Evolutionary conservation across 2,329 filamentous ascomycete genomes (phyloP).

Genomic region (Dactylellina leptospora): DNA sequence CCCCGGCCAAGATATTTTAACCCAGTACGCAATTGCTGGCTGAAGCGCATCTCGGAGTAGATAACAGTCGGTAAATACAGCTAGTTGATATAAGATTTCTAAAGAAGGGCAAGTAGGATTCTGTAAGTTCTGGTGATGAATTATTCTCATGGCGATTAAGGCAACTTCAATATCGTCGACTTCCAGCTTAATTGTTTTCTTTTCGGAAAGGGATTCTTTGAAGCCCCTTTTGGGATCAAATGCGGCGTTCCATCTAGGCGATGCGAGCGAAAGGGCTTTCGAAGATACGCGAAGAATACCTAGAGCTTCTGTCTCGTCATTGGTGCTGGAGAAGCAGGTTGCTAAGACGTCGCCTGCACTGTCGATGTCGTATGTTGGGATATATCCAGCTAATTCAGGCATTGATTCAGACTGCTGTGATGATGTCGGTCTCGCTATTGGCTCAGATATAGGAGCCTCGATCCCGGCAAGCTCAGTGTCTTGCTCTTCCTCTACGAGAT

Average conservation of each 20-base stretch:
- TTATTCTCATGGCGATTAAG: neutral
- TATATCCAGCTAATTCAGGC: no score
- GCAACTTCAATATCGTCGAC: neutral
- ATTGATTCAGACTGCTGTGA: no score
- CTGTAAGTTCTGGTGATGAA: neutral
- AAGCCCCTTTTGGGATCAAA: neutral
- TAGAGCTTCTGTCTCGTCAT: neutral
- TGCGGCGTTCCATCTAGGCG: neutral
- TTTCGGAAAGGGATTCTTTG: neutral
- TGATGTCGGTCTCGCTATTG: no score
- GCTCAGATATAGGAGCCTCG: no score
- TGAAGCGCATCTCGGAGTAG: neutral
- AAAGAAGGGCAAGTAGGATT: no score
- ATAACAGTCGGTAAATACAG: conserved; percentile 6
- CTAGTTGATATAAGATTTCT: neutral
- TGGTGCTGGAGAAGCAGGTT: neutral
- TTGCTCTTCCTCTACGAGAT: no score
- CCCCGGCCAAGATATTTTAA: neutral
- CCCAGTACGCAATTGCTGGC: neutral
- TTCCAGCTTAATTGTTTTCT: neutral
- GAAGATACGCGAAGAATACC: conserved; percentile 2
- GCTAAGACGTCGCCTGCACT: neutral
- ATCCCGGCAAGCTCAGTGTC: no score
- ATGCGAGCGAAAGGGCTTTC: conserved; percentile 4
- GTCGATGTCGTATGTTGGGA: no score